A percentile compares a stretch with the other conserved stretches of the same genome.
Evolutionary conservation across 2,329 filamentous ascomycete species (phyloP).

Genomic region (Diplodia intermedia): DNA sequence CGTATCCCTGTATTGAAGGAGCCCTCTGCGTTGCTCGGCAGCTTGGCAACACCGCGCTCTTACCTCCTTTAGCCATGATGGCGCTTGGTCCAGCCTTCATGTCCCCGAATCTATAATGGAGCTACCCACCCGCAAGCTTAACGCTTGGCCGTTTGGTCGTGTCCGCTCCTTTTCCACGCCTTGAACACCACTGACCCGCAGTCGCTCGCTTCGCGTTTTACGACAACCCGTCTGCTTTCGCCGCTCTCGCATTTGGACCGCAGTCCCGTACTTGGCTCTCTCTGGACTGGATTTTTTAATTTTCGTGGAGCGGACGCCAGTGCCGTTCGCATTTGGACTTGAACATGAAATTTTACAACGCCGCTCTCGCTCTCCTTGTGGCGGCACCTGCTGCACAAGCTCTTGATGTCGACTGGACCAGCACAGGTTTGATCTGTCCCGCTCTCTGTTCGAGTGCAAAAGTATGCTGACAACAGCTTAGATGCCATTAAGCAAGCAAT

Average conservation of each 20-base stretch:
- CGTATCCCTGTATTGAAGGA: constrained; percentile 23
- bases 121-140: background rate
- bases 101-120: constrained; percentile 11
- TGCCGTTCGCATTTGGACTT: background rate
- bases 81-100: constrained; percentile 12
- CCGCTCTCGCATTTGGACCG: too few species aligned
- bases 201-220: constrained; percentile 5
- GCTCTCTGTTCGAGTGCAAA: too few species aligned
- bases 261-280: too few species aligned
- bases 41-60: constrained; percentile 28
- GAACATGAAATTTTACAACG: constrained; percentile 7
- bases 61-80: constrained; percentile 28
- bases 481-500: constrained; percentile 69
- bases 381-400: constrained; percentile 3
- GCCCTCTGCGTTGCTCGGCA: constrained; percentile 12
- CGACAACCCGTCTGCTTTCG: background rate
- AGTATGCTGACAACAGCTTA: constrained; percentile 40
- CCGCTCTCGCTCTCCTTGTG: background rate
- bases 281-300: background rate
- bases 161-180: constrained; percentile 7
- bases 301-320: background rate
- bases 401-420: constrained; percentile 18
- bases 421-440: background rate
- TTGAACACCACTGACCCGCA: background rate
- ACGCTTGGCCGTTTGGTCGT: constrained; percentile 9